Evolutionary conservation across 2,329 filamentous ascomycete species (phyloP).

Genomic region (Trichothecium roseum): DNA sequence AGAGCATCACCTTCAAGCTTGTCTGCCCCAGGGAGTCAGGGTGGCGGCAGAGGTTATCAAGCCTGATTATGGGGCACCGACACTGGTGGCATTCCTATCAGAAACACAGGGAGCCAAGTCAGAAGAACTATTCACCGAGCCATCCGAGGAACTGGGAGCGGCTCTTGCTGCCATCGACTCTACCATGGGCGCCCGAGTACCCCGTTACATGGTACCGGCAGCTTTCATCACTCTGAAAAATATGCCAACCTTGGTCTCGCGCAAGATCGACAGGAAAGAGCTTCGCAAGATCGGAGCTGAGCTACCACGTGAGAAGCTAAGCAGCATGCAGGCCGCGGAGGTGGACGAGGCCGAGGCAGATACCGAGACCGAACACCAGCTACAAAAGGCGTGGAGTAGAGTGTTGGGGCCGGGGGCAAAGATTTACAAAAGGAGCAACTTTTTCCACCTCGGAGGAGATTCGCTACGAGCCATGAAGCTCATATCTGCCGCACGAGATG

Average conservation of each 20-base stretch:
- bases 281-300: slow-evolving; percentile 32
- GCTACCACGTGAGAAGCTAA: slow-evolving; percentile 29
- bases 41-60: slow-evolving; percentile 39
- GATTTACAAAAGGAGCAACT: slow-evolving; percentile 28
- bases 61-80: slow-evolving; percentile 30
- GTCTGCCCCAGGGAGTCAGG: slow-evolving; percentile 29
- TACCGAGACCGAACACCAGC: slow-evolving; percentile 24
- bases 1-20: slow-evolving; percentile 35
- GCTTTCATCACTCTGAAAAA: slow-evolving; percentile 31
- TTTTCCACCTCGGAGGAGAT: slow-evolving; percentile 39
- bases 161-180: slow-evolving; percentile 19
- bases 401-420: slow-evolving; percentile 23
- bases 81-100: slow-evolving; percentile 33
- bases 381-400: slow-evolving; percentile 25
- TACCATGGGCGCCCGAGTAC: slow-evolving; percentile 22
- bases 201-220: slow-evolving; percentile 37
- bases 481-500: slow-evolving; percentile 29
- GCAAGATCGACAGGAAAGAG: slow-evolving; percentile 38
- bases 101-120: slow-evolving; percentile 13
- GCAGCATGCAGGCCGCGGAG: slow-evolving; percentile 13
- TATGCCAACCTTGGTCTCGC: slow-evolving; percentile 37
- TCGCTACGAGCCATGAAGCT: slow-evolving; percentile 42
- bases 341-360: slow-evolving; percentile 22
- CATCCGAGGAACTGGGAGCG: slow-evolving; percentile 19
- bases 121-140: slow-evolving; percentile 13